Evolutionary conservation across 2,329 filamentous ascomycete genomes (phyloP).

Genomic region (Aspergillus alliaceus): DNA sequence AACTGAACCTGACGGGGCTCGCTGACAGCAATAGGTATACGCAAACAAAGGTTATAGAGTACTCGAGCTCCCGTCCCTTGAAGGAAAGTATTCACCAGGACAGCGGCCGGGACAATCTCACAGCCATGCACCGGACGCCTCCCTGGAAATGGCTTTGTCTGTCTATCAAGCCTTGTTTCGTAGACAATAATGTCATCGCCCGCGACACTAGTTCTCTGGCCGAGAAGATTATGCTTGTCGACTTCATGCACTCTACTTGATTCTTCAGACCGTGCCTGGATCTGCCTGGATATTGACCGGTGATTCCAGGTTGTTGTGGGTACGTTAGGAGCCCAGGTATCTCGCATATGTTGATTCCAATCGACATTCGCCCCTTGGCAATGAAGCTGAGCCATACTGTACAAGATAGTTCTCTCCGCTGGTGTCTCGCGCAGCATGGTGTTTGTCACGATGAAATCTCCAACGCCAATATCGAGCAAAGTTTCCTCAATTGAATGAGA

Average conservation of each 20-base stretch:
- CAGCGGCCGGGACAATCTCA: constrained; percentile 47
- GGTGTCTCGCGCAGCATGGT: constrained; percentile 32
- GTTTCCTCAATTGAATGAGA: constrained; percentile 45
- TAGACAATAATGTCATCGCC: constrained; percentile 32
- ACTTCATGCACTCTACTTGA: constrained; percentile 28
- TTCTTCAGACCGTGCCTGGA: constrained; percentile 7
- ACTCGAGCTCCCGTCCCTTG: constrained; percentile 30
- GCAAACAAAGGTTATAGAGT: constrained; percentile 31
- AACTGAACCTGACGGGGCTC: constrained; percentile 40
- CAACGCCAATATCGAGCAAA: constrained; percentile 29
- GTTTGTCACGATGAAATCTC: constrained; percentile 32
- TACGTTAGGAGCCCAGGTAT: constrained; percentile 26
- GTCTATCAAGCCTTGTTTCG: constrained; percentile 37
- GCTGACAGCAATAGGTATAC: constrained; percentile 38
- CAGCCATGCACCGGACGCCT: constrained; percentile 43
- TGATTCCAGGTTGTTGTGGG: constrained; percentile 27
- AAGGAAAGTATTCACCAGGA: constrained; percentile 43
- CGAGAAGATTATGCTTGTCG: constrained; percentile 37
- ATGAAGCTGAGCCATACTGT: constrained; percentile 30
- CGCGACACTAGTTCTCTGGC: constrained; percentile 28
- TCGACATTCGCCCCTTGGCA: constrained; percentile 32
- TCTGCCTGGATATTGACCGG: constrained; percentile 5
- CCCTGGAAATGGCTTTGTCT: constrained; percentile 44
- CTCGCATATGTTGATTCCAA: constrained; percentile 21
- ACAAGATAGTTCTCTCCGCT: constrained; percentile 26